Conservation (phyloP, 169 alveolate species). For the Amoebophrya sp. region DNA sequence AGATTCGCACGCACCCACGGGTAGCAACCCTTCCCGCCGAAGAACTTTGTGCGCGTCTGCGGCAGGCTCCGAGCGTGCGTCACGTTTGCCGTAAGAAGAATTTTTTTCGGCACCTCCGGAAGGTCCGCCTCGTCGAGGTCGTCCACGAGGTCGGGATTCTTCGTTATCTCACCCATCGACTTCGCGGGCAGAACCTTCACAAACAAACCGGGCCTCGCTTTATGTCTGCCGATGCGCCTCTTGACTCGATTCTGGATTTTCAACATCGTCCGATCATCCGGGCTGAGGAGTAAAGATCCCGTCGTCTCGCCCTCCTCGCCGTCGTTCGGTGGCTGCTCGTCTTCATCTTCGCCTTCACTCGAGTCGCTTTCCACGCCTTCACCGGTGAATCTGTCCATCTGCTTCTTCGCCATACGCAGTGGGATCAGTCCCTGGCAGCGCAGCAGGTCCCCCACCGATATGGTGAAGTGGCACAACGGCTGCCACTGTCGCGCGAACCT, state of each 20-base stretch:
- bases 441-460: not conserved
- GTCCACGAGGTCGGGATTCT: not conserved
- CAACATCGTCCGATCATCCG: too few species aligned
- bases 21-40: not conserved
- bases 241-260: too few species aligned
- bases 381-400: not conserved
- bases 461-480: not conserved
- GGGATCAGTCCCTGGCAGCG: not conserved
- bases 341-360: not conserved
- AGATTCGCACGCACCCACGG: not conserved
- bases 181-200: not conserved
- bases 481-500: not conserved
- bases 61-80: not conserved
- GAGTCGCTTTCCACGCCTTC: not conserved
- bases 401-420: not conserved
- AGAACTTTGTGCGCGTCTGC: not conserved
- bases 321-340: not conserved
- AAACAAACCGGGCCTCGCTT: too few species aligned
- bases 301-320: too few species aligned
- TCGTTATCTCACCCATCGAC: not conserved
- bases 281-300: too few species aligned
- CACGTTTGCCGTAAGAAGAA: not conserved
- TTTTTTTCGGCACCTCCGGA: not conserved
- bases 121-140: not conserved
- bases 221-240: too few species aligned